Evolutionary conservation across 108 stramenopile genomes (phyloP).

Genomic region (Discostella pseudostelligera): DNA sequence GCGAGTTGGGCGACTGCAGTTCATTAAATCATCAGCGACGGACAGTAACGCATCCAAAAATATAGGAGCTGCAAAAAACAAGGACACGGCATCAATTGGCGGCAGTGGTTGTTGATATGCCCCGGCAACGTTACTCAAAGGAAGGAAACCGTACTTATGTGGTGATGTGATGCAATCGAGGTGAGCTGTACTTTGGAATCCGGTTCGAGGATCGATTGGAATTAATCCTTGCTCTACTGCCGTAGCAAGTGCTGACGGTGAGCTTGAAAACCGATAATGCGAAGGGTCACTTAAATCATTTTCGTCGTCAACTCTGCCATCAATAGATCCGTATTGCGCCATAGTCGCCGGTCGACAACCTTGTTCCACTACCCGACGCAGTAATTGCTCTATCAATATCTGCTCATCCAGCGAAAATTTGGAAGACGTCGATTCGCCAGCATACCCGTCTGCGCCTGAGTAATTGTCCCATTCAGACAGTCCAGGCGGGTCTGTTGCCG

Average conservation of each 20-base stretch:
- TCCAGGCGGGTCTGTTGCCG: conserved; percentile 17
- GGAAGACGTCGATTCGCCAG: conserved; percentile 12
- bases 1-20: conserved; percentile 52
- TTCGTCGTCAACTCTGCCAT: conserved; percentile 15
- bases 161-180: conserved; percentile 57
- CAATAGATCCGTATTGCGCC: conserved; percentile 54
- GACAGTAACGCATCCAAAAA: conserved; percentile 79
- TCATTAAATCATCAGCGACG: conserved; percentile 75
- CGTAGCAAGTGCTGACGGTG: conserved; percentile 49
- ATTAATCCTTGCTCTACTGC: conserved; percentile 59
- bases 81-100: conserved; percentile 35
- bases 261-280: conserved; percentile 16
- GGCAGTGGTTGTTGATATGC: conserved; percentile 29
- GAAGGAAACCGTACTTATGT: conserved; percentile 61
- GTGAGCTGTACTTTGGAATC: conserved; percentile 58
- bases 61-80: conserved; percentile 68
- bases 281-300: conserved; percentile 7
- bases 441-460: conserved; percentile 7
- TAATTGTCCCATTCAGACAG: conserved; percentile 18
- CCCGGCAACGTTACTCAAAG: conserved; percentile 46
- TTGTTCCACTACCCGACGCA: conserved; percentile 60
- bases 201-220: conserved; percentile 66
- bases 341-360: conserved; percentile 62
- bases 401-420: conserved; percentile 76
- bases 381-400: conserved; percentile 67